These are phyloP conservation scores for Toxicodendron radicans DNA, from an alignment of 345 rosid genomes.

Conservation along the genomic window DNA sequence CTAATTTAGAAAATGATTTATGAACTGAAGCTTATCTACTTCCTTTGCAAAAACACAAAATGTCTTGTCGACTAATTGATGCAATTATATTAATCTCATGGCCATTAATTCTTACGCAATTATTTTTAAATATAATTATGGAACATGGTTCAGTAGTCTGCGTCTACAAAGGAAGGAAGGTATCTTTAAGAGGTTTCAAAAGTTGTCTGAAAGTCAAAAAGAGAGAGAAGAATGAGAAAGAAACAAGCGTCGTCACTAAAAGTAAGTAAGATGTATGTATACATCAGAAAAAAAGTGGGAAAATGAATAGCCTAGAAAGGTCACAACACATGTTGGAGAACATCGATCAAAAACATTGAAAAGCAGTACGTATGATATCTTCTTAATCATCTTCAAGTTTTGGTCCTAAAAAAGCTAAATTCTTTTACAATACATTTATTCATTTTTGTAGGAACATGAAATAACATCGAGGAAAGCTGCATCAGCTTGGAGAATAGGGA, in stretches of 20 bases:
- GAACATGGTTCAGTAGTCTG: background rate
- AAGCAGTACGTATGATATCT: background rate
- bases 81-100: too few relatives aligned
- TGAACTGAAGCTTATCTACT: too few relatives aligned
- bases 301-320: conserved; percentile 23
- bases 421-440: background rate
- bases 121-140: too few relatives aligned
- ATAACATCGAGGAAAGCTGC: too few relatives aligned
- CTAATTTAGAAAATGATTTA: too few relatives aligned
- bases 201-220: background rate
- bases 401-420: background rate
- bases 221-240: background rate
- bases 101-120: too few relatives aligned
- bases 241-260: background rate
- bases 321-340: background rate
- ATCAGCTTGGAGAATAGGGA: too few relatives aligned
- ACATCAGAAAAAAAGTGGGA: background rate
- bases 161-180: background rate
- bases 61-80: too few relatives aligned
- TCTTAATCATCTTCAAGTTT: conserved; percentile 11
- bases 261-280: conserved; percentile 13
- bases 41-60: too few relatives aligned
- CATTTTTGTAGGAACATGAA: background rate
- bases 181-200: conserved; percentile 6
- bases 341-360: background rate